phyloP scores from a whole-genome alignment of 495 filamentous ascomycete species.

The Aspergillus baeticus region DNA sequence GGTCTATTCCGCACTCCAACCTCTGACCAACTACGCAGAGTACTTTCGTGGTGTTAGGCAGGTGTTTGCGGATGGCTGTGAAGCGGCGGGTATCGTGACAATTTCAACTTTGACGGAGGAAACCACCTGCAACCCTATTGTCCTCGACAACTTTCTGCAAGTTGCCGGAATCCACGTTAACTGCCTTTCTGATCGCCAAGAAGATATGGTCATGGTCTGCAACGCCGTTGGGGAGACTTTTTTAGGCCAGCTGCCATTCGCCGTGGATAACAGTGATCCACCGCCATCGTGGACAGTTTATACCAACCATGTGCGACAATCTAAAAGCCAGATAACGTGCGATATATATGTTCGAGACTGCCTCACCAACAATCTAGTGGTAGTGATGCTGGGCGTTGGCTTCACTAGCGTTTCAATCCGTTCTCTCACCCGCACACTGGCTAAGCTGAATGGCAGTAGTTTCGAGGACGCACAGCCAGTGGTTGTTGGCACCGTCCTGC shows the following conservation, averaged over 20 bases:
- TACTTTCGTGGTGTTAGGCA: conserved; percentile 36
- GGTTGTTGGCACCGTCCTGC: too few species aligned
- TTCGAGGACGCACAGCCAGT: too few species aligned
- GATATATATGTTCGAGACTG: not conserved
- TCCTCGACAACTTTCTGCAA: conserved; percentile 40
- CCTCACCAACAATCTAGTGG: not conserved
- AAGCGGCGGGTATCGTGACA: conserved; percentile 24
- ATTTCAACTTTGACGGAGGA: not conserved
- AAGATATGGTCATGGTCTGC: conserved; percentile 29
- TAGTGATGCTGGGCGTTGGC: not conserved
- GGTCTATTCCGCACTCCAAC: conserved; percentile 33
- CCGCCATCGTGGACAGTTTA: not conserved
- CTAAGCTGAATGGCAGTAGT: not conserved
- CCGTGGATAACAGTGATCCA: not conserved
- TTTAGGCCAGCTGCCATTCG: conserved; percentile 10
- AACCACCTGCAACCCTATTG: conserved; percentile 19
- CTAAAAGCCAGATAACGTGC: not conserved
- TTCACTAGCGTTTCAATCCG: not conserved
- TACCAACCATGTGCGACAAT: not conserved
- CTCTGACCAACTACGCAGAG: conserved; percentile 32
- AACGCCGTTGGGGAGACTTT: conserved; percentile 17
- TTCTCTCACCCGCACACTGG: not conserved
- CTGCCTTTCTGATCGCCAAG: conserved; percentile 16
- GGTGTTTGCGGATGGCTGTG: conserved; percentile 23
- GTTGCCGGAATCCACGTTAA: conserved; percentile 43